Evolutionary conservation across 2,329 filamentous ascomycete genomes (phyloP).

Genomic region (Aspergillus phoenicis): DNA sequence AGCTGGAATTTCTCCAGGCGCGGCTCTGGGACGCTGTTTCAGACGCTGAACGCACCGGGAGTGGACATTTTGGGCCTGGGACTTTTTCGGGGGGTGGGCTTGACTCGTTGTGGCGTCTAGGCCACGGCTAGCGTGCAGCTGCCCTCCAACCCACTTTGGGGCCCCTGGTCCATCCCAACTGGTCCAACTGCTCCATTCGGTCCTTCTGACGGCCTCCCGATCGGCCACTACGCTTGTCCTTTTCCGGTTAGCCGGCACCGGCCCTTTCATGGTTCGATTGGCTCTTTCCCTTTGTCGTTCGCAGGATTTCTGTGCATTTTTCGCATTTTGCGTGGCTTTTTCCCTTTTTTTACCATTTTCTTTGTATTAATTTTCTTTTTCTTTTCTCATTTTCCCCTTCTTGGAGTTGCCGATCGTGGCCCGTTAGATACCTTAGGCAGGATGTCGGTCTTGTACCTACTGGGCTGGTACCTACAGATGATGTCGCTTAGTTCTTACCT

Average conservation of each 20-base stretch:
- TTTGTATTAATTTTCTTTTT: too few relatives aligned
- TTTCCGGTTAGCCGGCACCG: constrained; percentile 3
- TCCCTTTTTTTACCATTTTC: too few relatives aligned
- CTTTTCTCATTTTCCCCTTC: too few relatives aligned
- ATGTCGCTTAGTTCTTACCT: neutral
- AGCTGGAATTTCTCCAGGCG: constrained; percentile 24
- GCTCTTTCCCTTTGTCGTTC: neutral
- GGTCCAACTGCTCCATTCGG: neutral
- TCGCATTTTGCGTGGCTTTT: neutral
- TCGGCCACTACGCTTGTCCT: constrained; percentile 22
- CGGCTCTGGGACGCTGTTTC: constrained; percentile 23
- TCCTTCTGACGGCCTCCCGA: constrained; percentile 20
- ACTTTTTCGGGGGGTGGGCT: constrained; percentile 14
- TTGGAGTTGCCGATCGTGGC: too few relatives aligned
- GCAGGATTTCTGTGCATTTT: neutral
- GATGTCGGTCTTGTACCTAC: too few relatives aligned
- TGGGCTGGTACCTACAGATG: neutral
- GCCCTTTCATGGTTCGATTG: constrained; percentile 5
- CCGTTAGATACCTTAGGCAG: too few relatives aligned
- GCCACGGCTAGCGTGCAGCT: constrained; percentile 26
- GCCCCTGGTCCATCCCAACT: constrained; percentile 15
- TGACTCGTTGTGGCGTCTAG: constrained; percentile 30
- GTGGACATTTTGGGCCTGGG: constrained; percentile 16
- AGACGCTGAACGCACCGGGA: constrained; percentile 4
- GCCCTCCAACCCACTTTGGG: constrained; percentile 16